Conservation (phyloP, 176 grass and related monocot species). For the Musa acuminata region DNA sequence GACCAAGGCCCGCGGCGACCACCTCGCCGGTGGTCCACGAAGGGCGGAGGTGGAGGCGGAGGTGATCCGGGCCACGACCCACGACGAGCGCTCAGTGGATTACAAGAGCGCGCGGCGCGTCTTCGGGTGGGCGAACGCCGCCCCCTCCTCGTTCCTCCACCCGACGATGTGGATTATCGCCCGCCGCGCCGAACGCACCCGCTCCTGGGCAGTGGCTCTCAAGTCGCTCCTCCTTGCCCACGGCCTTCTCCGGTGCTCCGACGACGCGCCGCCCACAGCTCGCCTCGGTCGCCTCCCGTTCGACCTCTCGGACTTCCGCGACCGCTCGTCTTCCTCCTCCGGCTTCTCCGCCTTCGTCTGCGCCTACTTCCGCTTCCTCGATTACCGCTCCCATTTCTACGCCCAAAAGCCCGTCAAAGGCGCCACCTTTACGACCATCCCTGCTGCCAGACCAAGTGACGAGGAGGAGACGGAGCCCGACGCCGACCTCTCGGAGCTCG, state of each 20-base stretch:
- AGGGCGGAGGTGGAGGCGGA: slow-evolving; percentile 45
- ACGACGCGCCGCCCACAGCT: slow-evolving; percentile 19
- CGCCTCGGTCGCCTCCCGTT: slow-evolving; percentile 61
- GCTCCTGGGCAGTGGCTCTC: slow-evolving; percentile 75
- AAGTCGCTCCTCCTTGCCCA: slow-evolving; percentile 84
- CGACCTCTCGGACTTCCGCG: slow-evolving; percentile 68
- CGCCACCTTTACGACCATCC: not conserved
- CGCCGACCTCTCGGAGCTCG: slow-evolving; percentile 32
- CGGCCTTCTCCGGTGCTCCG: slow-evolving; percentile 56
- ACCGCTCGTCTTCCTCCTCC: slow-evolving; percentile 38
- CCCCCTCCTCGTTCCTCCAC: slow-evolving; percentile 25
- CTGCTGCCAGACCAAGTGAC: not conserved
- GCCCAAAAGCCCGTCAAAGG: slow-evolving; percentile 1
- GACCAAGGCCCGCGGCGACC: slow-evolving; percentile 6
- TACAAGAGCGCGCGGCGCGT: slow-evolving; percentile 38
- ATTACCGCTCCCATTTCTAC: slow-evolving; percentile 58
- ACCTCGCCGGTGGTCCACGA: not conserved
- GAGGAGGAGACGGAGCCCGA: not conserved
- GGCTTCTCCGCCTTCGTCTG: slow-evolving; percentile 61
- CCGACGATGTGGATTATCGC: slow-evolving; percentile 66
- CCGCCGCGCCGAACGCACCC: slow-evolving; percentile 41
- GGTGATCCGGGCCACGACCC: slow-evolving; percentile 85
- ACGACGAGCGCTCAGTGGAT: slow-evolving; percentile 68
- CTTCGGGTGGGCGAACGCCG: slow-evolving; percentile 45
- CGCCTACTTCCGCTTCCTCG: slow-evolving; percentile 79